Evolutionary conservation across 2,329 filamentous ascomycete genomes (phyloP), one percentile per base, ranked within the genome.

Genomic region (Cordyceps tenuipes): DNA sequence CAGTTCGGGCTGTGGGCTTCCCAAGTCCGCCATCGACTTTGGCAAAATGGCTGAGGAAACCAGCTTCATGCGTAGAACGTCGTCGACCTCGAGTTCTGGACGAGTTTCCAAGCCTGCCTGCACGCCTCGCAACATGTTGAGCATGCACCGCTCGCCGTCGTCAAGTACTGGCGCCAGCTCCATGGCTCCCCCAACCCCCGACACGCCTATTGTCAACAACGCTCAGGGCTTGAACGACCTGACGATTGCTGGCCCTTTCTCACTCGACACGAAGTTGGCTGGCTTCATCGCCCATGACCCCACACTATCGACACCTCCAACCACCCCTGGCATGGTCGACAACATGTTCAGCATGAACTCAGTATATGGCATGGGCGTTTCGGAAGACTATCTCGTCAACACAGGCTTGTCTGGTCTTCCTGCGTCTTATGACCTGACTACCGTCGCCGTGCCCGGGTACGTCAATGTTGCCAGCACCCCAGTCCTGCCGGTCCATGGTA

Each of bases 1-100:
- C 46, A 21, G 19, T 1, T 21, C 57, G 31, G 75, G 79, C 0
- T 75, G 64, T 3, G 70, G 67, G 29, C 73, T 72, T 3, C 76
- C 79, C 8, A 79, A 78, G 68, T 78, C 78, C 0, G 77, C 74
- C 1, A 64, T 79, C 5, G 82, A 83, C n/a, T 68, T 74, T 57
- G 66, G 73, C 19, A 76, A 76, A 64, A 72, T 78, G 36, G 64
- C 71, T 19, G 79, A 82, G 26, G 70, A 74, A 19, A 71, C 75
- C 2, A 76, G 75, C 62, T 77, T 79, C 2, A 81, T 84, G 71
- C 77, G 80, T 26, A 77, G 82, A 47, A 81, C 83, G 48, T 76
- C 78, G 15, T 84, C 82, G 2, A 75, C 79, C 9, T 77, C 75
- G 4, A 78, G 80, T 6, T 67, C 70, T 29, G 70, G 68, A 3